phyloP scores from a whole-genome alignment of 345 rosid species.

The Hypericum perforatum region DNA sequence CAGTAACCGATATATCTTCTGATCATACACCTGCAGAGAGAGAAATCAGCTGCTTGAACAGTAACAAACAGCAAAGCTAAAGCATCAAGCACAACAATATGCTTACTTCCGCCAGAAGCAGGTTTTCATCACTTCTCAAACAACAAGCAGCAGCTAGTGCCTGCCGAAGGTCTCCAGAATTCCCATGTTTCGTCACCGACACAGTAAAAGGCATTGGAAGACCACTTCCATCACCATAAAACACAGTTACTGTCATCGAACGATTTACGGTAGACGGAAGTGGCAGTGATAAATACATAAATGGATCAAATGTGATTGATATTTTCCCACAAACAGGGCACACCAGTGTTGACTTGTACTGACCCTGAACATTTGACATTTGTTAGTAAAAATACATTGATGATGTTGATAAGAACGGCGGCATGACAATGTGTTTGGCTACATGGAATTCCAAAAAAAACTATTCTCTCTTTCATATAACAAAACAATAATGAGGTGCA shows the following conservation, averaged over 20 bases:
- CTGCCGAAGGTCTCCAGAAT: slow-evolving; percentile 58
- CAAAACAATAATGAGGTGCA: too few relatives aligned
- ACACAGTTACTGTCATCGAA: slow-evolving; percentile 73
- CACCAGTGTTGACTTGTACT: slow-evolving; percentile 87
- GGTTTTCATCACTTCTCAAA: slow-evolving; percentile 64
- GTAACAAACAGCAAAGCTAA: slow-evolving; percentile 1
- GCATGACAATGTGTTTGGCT: too few relatives aligned
- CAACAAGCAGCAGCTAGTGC: slow-evolving; percentile 68
- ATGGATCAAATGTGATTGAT: slow-evolving; percentile 90
- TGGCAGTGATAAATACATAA: slow-evolving; percentile 88
- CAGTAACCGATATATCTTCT: slow-evolving; percentile 44
- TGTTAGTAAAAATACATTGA: too few relatives aligned
- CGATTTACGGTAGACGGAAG: slow-evolving; percentile 72
- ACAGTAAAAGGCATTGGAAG: slow-evolving; percentile 75
- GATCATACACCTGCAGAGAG: slow-evolving; percentile 47
- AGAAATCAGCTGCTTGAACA: slow-evolving; percentile 15
- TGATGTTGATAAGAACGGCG: too few relatives aligned
- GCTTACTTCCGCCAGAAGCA: slow-evolving; percentile 74
- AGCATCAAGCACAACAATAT: background rate
- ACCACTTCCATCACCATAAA: slow-evolving; percentile 61
- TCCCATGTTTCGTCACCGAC: slow-evolving; percentile 60
- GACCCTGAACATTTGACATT: slow-evolving; percentile 46
- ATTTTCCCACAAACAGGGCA: slow-evolving; percentile 80
- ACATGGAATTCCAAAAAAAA: too few relatives aligned
- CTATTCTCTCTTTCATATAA: too few relatives aligned